Evolutionary conservation across 163 green algal species (phyloP).

Genomic region (Chlamydomonas reinhardtii): DNA sequence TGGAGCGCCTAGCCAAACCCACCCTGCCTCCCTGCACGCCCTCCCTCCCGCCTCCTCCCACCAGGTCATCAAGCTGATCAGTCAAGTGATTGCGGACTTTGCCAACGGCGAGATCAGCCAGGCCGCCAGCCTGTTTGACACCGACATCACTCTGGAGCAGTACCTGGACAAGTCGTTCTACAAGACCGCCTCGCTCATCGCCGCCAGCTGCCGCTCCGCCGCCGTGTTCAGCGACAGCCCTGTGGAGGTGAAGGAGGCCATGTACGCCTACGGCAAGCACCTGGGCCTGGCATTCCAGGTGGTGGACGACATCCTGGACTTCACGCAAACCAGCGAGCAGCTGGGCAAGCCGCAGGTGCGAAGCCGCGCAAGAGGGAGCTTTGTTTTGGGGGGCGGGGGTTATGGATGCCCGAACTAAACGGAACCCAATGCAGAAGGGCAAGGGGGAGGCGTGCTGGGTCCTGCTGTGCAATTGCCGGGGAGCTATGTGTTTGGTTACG

Average conservation of each 20-base stretch:
- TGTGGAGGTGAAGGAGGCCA: conserved; percentile 83
- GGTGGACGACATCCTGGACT: conserved; percentile 99
- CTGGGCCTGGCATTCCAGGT: conserved; percentile 98
- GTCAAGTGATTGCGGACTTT: conserved; percentile 98
- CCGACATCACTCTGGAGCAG: conserved; percentile 84
- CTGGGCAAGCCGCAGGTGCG: conserved; percentile 94
- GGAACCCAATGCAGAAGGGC: too few species aligned
- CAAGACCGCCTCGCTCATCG: conserved; percentile 98
- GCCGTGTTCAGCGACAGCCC: conserved; percentile 90
- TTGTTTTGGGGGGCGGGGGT: too few species aligned
- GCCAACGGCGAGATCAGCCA: conserved; percentile 98
- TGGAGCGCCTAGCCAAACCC: not conserved
- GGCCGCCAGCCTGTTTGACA: conserved; percentile 91
- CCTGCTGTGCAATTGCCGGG: too few species aligned
- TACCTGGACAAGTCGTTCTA: conserved; percentile 98
- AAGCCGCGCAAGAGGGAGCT: too few species aligned
- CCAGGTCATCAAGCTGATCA: conserved; percentile 94
- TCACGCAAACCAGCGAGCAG: conserved; percentile 94
- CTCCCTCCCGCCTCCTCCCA: not conserved
- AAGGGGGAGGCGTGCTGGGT: too few species aligned
- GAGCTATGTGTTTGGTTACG: too few species aligned
- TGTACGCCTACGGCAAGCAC: conserved; percentile 97
- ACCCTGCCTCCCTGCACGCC: too few species aligned
- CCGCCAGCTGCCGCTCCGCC: conserved; percentile 88
- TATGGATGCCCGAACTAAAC: too few species aligned